Conservation (phyloP, 2,329 filamentous ascomycete genomes). For the Bisporella sp. region DNA sequence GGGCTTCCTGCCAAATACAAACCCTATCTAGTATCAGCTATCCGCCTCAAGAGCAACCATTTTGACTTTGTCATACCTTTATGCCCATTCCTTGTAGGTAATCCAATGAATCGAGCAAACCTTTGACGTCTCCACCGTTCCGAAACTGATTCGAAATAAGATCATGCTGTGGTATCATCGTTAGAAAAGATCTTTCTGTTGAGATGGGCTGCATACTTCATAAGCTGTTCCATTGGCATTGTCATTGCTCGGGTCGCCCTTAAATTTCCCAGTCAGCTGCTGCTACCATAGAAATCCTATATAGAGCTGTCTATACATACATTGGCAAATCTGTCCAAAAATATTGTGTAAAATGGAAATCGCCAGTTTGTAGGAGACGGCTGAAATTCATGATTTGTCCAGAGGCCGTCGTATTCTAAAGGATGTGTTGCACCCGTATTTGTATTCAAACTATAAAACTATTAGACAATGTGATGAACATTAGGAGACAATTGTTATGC, state of each 20-base stretch:
- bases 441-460: conserved; percentile 50
- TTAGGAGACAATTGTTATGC: neutral
- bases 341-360: conserved; percentile 59
- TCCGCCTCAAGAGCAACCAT: neutral
- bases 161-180: conserved; percentile 38
- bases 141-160: conserved; percentile 53
- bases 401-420: conserved; percentile 50
- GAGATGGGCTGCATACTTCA: conserved; percentile 29
- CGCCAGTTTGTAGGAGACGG: conserved; percentile 56
- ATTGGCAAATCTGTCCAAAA: conserved; percentile 57
- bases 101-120: conserved; percentile 52
- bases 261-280: too few relatives aligned
- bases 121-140: conserved; percentile 53
- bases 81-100: conserved; percentile 60
- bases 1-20: conserved; percentile 58
- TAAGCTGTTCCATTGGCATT: conserved; percentile 53
- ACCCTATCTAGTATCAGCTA: conserved; percentile 31
- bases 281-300: neutral
- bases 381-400: conserved; percentile 43
- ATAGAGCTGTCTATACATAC: conserved; percentile 35
- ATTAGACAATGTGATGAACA: neutral
- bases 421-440: conserved; percentile 49
- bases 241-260: conserved; percentile 45
- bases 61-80: conserved; percentile 34
- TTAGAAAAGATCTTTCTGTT: neutral